Evolutionary conservation across 331 rosid species (phyloP).

Genomic region (Erythrophleum ivorense): DNA sequence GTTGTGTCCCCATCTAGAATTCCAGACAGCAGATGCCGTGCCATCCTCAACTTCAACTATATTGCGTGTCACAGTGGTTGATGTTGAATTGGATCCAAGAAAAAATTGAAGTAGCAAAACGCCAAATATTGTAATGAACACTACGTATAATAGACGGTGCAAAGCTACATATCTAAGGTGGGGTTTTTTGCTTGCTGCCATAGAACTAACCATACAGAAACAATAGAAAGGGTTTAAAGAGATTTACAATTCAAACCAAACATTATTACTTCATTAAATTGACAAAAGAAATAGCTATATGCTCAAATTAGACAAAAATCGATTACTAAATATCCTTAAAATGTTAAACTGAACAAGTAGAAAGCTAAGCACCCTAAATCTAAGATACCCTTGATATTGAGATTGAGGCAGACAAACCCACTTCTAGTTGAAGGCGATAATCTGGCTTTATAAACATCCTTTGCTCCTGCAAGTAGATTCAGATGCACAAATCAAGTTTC

Average conservation of each 20-base stretch:
- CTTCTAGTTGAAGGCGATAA: slow-evolving; percentile 33
- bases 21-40: slow-evolving; percentile 39
- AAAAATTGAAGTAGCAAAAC: slow-evolving; percentile 63
- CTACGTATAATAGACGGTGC: slow-evolving; percentile 66
- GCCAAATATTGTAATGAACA: slow-evolving; percentile 64
- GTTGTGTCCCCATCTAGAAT: slow-evolving; percentile 31
- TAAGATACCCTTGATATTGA: slow-evolving; percentile 37
- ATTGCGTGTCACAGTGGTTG: slow-evolving; percentile 25
- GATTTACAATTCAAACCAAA: slow-evolving; percentile 28
- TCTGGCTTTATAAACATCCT: slow-evolving; percentile 36
- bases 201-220: slow-evolving; percentile 36
- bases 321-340: background rate
- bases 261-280: slow-evolving; percentile 39
- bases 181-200: slow-evolving; percentile 64
- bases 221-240: slow-evolving; percentile 35
- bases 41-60: slow-evolving; percentile 47
- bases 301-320: slow-evolving; percentile 3
- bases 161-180: slow-evolving; percentile 65
- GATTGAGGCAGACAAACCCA: slow-evolving; percentile 51
- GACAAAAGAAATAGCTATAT: background rate
- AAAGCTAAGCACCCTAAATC: slow-evolving; percentile 53
- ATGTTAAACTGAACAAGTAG: slow-evolving; percentile 29
- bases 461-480: slow-evolving; percentile 35
- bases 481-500: slow-evolving; percentile 32
- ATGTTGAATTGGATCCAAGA: slow-evolving; percentile 56